phyloP scores from a whole-genome alignment of 2,329 filamentous ascomycete genomes.

The Leptosphaerulina australis region DNA sequence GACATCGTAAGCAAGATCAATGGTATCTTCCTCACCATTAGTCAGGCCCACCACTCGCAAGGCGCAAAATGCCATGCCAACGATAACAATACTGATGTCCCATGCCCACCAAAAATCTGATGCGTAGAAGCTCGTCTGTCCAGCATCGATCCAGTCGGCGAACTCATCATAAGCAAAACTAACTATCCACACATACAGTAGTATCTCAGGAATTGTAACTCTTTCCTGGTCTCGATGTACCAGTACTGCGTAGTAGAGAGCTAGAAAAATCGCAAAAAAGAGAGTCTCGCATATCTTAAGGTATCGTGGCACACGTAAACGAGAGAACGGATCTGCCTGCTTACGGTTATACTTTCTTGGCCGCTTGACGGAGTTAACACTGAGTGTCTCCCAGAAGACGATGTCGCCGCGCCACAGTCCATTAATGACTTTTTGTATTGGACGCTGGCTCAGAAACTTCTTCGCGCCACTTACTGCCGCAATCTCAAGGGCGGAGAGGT shows the following conservation, averaged over 20 bases:
- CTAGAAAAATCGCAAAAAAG: constrained; percentile 78
- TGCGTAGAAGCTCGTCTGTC: constrained; percentile 69
- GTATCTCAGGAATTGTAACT: constrained; percentile 71
- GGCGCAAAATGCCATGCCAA: constrained; percentile 72
- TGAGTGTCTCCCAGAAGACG: constrained; percentile 83
- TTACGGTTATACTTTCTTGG: constrained; percentile 74
- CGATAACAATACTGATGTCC: constrained; percentile 67
- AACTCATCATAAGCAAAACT: constrained; percentile 86
- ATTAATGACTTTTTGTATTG: constrained; percentile 82
- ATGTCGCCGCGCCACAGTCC: constrained; percentile 84
- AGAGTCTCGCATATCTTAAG: constrained; percentile 82
- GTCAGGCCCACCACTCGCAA: constrained; percentile 70
- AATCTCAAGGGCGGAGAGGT: constrained; percentile 85
- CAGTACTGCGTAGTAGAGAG: constrained; percentile 85
- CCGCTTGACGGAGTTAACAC: constrained; percentile 73
- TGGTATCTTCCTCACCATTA: constrained; percentile 65
- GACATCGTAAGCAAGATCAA: constrained; percentile 85
- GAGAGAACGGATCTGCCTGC: constrained; percentile 59
- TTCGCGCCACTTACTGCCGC: constrained; percentile 82
- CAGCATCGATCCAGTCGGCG: constrained; percentile 76
- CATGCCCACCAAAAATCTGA: constrained; percentile 46
- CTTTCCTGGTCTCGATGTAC: constrained; percentile 70
- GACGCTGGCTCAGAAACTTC: constrained; percentile 78
- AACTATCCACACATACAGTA: constrained; percentile 84
- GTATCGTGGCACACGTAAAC: constrained; percentile 80